Evolutionary conservation across 176 grass and related monocot genomes (phyloP).

Genomic region (Oryza meyeriana): DNA sequence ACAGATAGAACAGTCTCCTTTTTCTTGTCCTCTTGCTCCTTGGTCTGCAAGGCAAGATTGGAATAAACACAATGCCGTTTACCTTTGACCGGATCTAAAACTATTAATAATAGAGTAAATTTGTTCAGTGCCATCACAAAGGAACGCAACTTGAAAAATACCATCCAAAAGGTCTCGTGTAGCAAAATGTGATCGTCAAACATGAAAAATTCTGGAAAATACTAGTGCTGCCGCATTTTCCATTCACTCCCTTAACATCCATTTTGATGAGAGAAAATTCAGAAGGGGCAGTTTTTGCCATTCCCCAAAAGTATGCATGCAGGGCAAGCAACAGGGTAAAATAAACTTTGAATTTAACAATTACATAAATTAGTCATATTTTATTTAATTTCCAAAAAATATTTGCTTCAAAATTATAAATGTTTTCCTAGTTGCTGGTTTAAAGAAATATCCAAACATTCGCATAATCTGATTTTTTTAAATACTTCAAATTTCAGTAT

Average conservation of each 20-base stretch:
- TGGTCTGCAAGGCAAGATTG: slow-evolving; percentile 47
- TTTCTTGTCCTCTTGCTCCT: slow-evolving; percentile 72
- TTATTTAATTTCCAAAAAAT: background rate
- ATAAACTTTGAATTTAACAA: background rate
- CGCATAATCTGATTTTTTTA: background rate
- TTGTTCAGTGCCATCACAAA: background rate
- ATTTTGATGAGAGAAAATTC: background rate
- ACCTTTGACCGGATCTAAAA: slow-evolving; percentile 17
- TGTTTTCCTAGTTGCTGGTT: background rate
- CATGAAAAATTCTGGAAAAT: background rate
- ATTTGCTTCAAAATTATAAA: background rate
- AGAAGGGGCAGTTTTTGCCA: background rate
- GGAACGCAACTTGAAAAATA: background rate
- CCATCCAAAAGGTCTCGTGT: background rate
- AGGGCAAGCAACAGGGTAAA: background rate
- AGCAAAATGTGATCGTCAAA: background rate
- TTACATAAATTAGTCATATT: background rate
- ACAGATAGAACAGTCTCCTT: slow-evolving; percentile 66
- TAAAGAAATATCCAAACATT: too few species aligned
- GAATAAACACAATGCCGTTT: slow-evolving; percentile 13
- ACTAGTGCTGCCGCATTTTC: background rate
- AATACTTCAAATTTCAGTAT: background rate
- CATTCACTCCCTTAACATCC: background rate
- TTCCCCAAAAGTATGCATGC: too few species aligned
- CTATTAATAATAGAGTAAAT: background rate